A percentile compares a stretch with the other conserved stretches of the same genome.
phyloP scores from a whole-genome alignment of 106 monocot genomes.

The Gastrodia elata region DNA sequence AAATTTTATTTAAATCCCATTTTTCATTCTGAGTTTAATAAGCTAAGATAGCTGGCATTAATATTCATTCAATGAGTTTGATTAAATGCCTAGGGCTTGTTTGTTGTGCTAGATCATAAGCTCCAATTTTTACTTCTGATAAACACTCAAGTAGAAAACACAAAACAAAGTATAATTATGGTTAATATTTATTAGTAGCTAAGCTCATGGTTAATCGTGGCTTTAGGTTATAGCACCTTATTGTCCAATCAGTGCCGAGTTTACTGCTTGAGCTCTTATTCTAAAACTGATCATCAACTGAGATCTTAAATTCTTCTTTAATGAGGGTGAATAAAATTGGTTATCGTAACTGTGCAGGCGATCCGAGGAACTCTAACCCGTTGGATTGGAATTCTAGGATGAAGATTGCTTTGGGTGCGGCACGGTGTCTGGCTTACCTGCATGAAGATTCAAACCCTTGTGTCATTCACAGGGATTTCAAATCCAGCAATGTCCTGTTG shows the following conservation, averaged over 20 bases:
- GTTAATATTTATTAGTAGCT: too few relatives aligned
- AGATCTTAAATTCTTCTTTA: not conserved
- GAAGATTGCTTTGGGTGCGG: slow-evolving; percentile 49
- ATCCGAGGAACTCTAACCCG: slow-evolving; percentile 11
- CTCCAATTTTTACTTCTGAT: too few relatives aligned
- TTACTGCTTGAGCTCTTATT: not conserved
- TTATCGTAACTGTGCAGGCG: slow-evolving; percentile 14
- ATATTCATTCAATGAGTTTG: too few relatives aligned
- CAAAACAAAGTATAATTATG: too few relatives aligned
- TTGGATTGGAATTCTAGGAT: slow-evolving; percentile 42
- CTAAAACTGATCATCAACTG: too few relatives aligned
- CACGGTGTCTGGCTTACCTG: slow-evolving; percentile 48
- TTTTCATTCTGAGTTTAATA: too few relatives aligned
- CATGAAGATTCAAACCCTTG: slow-evolving; percentile 56
- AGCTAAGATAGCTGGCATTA: not conserved
- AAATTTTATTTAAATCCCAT: too few relatives aligned
- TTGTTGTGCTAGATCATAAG: not conserved
- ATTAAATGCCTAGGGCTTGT: too few relatives aligned
- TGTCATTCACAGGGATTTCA: slow-evolving; percentile 52
- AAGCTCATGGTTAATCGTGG: too few relatives aligned
- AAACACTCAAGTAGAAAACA: too few relatives aligned
- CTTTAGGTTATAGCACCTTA: too few relatives aligned
- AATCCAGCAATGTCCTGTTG: slow-evolving; percentile 44
- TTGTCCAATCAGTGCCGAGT: not conserved
- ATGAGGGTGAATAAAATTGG: not conserved